A percentile compares a stretch with the other conserved stretches of the same genome.
Evolutionary conservation across 1,139 yeast genomes (phyloP).

Genomic region (Yamadazyma sp.): DNA sequence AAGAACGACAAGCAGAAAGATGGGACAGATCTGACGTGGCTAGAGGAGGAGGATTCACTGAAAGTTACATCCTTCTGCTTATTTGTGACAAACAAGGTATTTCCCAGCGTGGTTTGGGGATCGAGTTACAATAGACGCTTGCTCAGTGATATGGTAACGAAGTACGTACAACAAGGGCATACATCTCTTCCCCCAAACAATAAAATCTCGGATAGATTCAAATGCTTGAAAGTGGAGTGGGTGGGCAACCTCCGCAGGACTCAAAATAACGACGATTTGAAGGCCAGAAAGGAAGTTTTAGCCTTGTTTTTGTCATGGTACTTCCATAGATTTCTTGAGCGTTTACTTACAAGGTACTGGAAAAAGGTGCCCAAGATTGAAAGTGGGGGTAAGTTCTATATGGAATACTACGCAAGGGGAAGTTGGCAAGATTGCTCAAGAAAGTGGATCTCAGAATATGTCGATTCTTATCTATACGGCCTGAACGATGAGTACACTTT

Average conservation of each 20-base stretch:
- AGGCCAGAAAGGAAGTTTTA: conserved; percentile 32
- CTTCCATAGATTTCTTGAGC: conserved; percentile 45
- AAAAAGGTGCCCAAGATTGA: conserved; percentile 58
- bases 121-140: conserved; percentile 43
- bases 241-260: conserved; percentile 27
- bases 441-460: conserved; percentile 42
- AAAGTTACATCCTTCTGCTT: conserved; percentile 41
- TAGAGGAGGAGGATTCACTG: neutral
- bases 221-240: conserved; percentile 35
- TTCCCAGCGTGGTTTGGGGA: conserved; percentile 62
- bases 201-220: conserved; percentile 25
- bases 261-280: conserved; percentile 38
- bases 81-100: conserved; percentile 41
- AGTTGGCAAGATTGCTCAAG: conserved; percentile 53
- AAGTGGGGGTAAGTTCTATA: conserved; percentile 14
- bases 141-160: conserved; percentile 37
- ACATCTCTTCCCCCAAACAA: conserved; percentile 26
- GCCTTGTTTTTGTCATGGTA: conserved; percentile 58
- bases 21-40: neutral
- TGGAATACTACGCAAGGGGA: conserved; percentile 56
- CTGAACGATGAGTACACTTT: conserved; percentile 11
- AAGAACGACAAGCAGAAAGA: neutral
- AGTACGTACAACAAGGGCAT: conserved; percentile 37
- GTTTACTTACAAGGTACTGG: conserved; percentile 56
- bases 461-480: conserved; percentile 26